Conservation (phyloP, 805 yeast genomes). For the Cyberlindnera lachancei region DNA sequence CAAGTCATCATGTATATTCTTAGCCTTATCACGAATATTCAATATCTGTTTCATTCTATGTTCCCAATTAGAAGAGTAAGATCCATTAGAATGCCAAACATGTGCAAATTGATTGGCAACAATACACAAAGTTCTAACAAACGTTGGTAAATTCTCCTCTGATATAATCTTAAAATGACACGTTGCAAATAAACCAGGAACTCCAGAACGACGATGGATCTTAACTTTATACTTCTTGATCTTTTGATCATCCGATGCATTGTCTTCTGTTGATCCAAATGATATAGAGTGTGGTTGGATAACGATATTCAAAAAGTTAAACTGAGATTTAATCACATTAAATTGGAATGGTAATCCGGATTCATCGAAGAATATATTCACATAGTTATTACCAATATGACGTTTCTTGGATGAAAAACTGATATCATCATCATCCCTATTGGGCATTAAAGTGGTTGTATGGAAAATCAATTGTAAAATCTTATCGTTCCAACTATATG, state of each 20-base stretch:
- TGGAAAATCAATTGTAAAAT: conserved; percentile 70
- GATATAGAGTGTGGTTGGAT: conserved; percentile 51
- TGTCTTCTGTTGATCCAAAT: conserved; percentile 4
- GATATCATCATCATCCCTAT: conserved; percentile 29
- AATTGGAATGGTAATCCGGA: conserved; percentile 61
- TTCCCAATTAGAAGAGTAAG: conserved; percentile 58
- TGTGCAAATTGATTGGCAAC: conserved; percentile 66
- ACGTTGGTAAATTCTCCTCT: conserved; percentile 49
- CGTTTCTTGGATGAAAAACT: conserved; percentile 55
- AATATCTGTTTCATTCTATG: conserved; percentile 53
- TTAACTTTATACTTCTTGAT: conserved; percentile 51
- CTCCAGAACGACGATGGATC: conserved; percentile 55
- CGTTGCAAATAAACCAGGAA: conserved; percentile 72
- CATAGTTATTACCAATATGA: conserved; percentile 83
- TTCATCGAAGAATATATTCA: conserved; percentile 76
- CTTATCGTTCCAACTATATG: conserved; percentile 66
- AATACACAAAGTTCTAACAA: conserved; percentile 59
- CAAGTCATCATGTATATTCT: conserved; percentile 8
- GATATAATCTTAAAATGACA: conserved; percentile 67
- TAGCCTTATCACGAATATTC: conserved; percentile 27
- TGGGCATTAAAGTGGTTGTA: conserved; percentile 78
- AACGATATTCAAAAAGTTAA: conserved; percentile 76
- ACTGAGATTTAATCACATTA: conserved; percentile 67
- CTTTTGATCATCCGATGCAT: conserved; percentile 12
- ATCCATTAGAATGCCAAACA: conserved; percentile 61